Evolutionary conservation across 2,329 filamentous ascomycete species (phyloP).

Genomic region (Pseudocercospora vitis): DNA sequence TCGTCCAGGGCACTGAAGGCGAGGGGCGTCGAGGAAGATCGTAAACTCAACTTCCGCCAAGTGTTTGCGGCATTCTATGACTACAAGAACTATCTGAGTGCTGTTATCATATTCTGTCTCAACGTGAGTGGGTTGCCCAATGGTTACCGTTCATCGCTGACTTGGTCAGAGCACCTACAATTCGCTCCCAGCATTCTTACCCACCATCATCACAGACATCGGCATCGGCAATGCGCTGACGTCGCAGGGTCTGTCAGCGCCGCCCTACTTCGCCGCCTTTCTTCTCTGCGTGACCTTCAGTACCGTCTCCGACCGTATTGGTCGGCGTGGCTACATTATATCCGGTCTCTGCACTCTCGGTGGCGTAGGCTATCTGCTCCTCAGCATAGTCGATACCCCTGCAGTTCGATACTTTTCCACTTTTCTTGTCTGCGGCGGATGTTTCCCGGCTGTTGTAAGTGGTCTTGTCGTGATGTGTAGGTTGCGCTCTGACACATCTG

Average conservation of each 20-base stretch:
- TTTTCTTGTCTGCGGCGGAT: conserved; percentile 39
- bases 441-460: conserved; percentile 41
- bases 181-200: conserved; percentile 38
- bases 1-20: not conserved
- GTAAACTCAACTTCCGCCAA: conserved; percentile 14
- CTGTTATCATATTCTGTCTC: conserved; percentile 20
- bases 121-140: too few species aligned
- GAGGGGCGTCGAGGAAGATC: conserved; percentile 7
- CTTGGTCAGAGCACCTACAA: too few species aligned
- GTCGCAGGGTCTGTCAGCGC: conserved; percentile 70
- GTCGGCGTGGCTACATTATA: conserved; percentile 30
- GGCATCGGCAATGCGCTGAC: conserved; percentile 42
- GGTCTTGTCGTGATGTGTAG: too few species aligned
- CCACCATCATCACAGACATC: conserved; percentile 42
- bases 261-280: conserved; percentile 45
- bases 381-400: conserved; percentile 36
- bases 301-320: conserved; percentile 8
- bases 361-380: conserved; percentile 40
- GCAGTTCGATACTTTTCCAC: conserved; percentile 39
- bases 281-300: conserved; percentile 22
- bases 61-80: conserved; percentile 8
- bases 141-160: too few species aligned
- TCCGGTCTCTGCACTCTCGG: conserved; percentile 28
- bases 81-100: conserved; percentile 9
- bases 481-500: too few species aligned